Percentiles rank a stretch among this genome's conserved stretches.
These are phyloP conservation scores for Apiotrichum mycotoxinovorans DNA, from an alignment of 1,284 basidiomycete genomes.

Conservation along the genomic window DNA sequence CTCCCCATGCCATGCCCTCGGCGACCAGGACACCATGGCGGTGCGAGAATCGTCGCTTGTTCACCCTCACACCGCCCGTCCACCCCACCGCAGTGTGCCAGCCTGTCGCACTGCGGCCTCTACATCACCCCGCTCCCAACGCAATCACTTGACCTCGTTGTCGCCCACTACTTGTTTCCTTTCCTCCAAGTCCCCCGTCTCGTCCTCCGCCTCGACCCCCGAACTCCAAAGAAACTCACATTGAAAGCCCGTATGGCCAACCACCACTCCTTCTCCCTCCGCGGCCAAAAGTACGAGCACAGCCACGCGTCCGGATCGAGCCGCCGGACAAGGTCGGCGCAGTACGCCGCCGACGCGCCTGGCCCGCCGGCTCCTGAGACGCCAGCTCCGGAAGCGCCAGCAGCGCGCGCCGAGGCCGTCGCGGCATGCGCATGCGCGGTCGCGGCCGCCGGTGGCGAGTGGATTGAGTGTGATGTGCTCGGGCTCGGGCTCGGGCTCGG, in stretches of 20 bases:
- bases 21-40: too few species aligned
- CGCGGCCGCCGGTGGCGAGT: not conserved
- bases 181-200: too few species aligned
- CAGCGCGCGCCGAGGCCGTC: not conserved
- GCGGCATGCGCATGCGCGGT: slow-evolving; percentile 1
- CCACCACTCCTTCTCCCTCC: slow-evolving; percentile 62
- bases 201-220: not conserved
- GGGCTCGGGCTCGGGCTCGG: too few species aligned
- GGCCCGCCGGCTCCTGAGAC: slow-evolving; percentile 31
- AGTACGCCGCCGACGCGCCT: slow-evolving; percentile 43
- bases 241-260: slow-evolving; percentile 83
- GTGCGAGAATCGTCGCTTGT: too few species aligned
- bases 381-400: not conserved
- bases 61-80: too few species aligned
- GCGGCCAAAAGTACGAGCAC: slow-evolving; percentile 71
- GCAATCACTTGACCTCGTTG: too few species aligned
- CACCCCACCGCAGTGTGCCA: too few species aligned
- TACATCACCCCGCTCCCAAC: too few species aligned
- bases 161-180: too few species aligned
- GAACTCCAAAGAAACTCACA: slow-evolving; percentile 55
- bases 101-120: too few species aligned
- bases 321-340: slow-evolving; percentile 44
- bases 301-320: slow-evolving; percentile 65
- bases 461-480: slow-evolving; percentile 1
- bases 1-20: too few species aligned